phyloP scores from a whole-genome alignment of 108 stramenopile genomes.

The Cyclotella atomus region DNA sequence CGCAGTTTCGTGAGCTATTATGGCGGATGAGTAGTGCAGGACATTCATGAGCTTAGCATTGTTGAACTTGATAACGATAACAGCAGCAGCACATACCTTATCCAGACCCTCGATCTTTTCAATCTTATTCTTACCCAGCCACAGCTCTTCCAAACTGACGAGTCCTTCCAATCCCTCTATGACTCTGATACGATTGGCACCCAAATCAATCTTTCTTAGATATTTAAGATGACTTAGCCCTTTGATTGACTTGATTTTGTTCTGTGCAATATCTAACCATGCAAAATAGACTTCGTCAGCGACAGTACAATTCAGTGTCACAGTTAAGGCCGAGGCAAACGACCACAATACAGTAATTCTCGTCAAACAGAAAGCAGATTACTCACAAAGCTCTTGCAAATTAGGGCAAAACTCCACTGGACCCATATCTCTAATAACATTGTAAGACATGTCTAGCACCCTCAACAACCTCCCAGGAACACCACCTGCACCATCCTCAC shows the following conservation, averaged over 20 bases:
- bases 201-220: constrained; percentile 92
- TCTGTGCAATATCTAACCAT: constrained; percentile 88
- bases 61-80: too few species aligned
- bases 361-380: neutral
- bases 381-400: constrained; percentile 81
- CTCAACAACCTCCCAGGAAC: constrained; percentile 57
- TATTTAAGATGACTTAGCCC: constrained; percentile 75
- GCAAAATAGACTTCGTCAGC: neutral
- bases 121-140: constrained; percentile 93
- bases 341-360: too few species aligned
- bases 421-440: constrained; percentile 88
- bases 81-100: constrained; percentile 31
- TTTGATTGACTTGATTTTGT: constrained; percentile 92
- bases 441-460: constrained; percentile 91
- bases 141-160: constrained; percentile 82
- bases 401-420: constrained; percentile 71
- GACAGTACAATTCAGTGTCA: neutral
- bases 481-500: constrained; percentile 33
- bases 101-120: constrained; percentile 77
- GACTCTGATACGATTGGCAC: constrained; percentile 93
- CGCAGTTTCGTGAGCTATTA: constrained; percentile 72
- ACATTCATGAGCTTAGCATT: neutral
- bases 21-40: neutral
- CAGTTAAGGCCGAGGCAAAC: too few species aligned
- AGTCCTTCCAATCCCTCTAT: constrained; percentile 78